A percentile compares a stretch with the other conserved stretches of the same genome.
These are phyloP conservation scores for Kitagawia praeruptora DNA, from an alignment of 129 eudicot genomes.

Conservation along the genomic window DNA sequence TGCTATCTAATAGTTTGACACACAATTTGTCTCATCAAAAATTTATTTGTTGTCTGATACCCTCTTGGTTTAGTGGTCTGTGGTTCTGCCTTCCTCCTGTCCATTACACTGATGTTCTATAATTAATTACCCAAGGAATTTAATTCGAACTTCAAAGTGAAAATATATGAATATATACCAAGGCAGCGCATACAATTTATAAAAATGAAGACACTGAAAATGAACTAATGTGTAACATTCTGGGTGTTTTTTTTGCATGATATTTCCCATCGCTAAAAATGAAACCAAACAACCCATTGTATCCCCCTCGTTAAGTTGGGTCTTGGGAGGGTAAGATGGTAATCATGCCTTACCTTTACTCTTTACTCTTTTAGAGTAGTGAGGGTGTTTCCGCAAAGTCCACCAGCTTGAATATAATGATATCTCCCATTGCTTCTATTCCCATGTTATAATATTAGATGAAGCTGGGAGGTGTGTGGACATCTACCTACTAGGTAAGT, in stretches of 20 bases:
- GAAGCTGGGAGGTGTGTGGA: background rate
- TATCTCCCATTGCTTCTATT: background rate
- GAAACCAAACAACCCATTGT: background rate
- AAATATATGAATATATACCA: background rate
- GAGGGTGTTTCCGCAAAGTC: background rate
- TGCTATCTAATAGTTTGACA: background rate
- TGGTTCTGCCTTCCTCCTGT: background rate
- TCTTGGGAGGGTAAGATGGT: background rate
- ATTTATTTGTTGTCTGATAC: background rate
- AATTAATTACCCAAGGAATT: background rate
- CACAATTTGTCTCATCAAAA: background rate
- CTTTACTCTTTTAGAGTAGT: background rate
- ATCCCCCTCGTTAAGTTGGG: background rate
- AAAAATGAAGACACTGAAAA: background rate
- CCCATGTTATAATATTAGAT: background rate
- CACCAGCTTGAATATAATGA: background rate
- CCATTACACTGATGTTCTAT: background rate
- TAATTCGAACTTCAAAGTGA: too few relatives aligned
- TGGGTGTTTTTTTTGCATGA: background rate
- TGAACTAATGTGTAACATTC: background rate
- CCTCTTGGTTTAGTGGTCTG: background rate
- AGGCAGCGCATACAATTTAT: background rate
- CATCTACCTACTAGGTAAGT: background rate
- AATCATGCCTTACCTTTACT: background rate
- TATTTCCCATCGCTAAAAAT: background rate